Conservation (phyloP, 768 basidiomycete genomes). For the Suillus variegatus region DNA sequence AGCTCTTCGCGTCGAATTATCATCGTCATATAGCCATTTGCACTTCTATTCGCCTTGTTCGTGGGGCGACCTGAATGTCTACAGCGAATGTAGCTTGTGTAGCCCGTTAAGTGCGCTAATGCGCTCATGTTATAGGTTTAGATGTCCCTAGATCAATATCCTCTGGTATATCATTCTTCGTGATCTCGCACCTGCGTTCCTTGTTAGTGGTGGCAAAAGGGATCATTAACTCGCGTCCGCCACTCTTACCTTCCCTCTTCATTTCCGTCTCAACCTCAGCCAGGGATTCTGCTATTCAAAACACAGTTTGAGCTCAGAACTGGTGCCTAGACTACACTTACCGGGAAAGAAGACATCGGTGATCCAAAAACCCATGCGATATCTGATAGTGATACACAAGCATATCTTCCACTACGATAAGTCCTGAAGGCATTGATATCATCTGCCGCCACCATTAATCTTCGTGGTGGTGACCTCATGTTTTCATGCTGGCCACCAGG, state of each 20-base stretch:
- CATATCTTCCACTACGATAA: background rate
- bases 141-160: background rate
- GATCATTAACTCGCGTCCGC: background rate
- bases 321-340: background rate
- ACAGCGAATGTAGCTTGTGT: background rate
- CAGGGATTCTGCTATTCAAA: background rate
- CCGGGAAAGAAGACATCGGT: background rate
- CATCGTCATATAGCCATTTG: background rate
- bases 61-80: too few species aligned
- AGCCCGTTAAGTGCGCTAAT: too few species aligned
- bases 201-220: background rate
- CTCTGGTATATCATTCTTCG: background rate
- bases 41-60: background rate
- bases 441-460: background rate
- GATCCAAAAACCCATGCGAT: background rate
- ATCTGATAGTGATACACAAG: constrained; percentile 1
- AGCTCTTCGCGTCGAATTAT: background rate
- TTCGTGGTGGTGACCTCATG: background rate
- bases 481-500: constrained; percentile 4
- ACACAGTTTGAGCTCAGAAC: background rate
- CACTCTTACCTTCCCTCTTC: background rate
- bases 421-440: background rate
- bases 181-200: background rate
- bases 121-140: background rate
- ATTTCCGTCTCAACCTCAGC: background rate